These are phyloP conservation scores for Helianthus tuberosus DNA, from an alignment of 129 eudicot species.

Conservation along the genomic window DNA sequence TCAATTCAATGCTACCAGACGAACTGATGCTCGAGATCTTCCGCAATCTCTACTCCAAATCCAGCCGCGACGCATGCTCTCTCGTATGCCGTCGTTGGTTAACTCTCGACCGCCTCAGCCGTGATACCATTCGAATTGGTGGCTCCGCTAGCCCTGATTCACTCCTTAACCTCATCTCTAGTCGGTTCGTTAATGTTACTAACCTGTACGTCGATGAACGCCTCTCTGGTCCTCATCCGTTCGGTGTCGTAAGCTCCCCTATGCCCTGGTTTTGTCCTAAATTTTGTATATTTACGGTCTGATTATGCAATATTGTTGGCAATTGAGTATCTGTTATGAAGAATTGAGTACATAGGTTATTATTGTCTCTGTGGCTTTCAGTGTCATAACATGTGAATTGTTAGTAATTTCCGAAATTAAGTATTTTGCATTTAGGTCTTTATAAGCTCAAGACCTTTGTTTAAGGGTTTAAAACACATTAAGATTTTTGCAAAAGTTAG, in stretches of 20 bases:
- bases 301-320: too few relatives aligned
- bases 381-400: too few relatives aligned
- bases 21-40: constrained; percentile 72
- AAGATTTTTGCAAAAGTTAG: too few relatives aligned
- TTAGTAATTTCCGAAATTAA: too few relatives aligned
- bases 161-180: constrained; percentile 48
- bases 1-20: constrained; percentile 67
- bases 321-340: too few relatives aligned
- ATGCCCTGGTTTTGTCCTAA: too few relatives aligned
- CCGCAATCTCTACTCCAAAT: constrained; percentile 48
- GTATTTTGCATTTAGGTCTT: too few relatives aligned
- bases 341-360: too few relatives aligned
- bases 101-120: constrained; percentile 69
- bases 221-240: constrained; percentile 58
- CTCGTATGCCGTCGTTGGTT: constrained; percentile 87
- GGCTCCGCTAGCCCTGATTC: constrained; percentile 73
- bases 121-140: constrained; percentile 79
- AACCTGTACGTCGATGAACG: constrained; percentile 71
- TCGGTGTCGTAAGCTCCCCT: constrained; percentile 39
- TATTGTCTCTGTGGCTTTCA: too few relatives aligned
- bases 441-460: too few relatives aligned
- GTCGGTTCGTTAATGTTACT: constrained; percentile 61
- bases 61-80: constrained; percentile 67
- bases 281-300: too few relatives aligned
- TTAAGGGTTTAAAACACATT: too few relatives aligned